Conservation (phyloP, 176 grass and related monocot species). For the Alopecurus myosuroides region DNA sequence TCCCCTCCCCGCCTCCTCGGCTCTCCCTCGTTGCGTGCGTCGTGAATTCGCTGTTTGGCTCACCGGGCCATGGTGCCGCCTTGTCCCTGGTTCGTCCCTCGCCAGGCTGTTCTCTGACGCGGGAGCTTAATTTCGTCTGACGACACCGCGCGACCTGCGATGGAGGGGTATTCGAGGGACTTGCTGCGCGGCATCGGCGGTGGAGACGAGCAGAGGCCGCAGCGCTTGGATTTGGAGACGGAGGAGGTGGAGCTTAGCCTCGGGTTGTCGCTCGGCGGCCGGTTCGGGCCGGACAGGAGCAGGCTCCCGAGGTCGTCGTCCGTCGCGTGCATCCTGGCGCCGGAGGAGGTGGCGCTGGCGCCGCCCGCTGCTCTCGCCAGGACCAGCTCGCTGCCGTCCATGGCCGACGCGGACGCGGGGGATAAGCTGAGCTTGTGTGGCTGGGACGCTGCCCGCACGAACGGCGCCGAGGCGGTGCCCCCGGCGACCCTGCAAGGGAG, state of each 20-base stretch:
- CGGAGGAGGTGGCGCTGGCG: conserved; percentile 10
- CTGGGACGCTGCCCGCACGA: not conserved
- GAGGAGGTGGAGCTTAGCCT: conserved; percentile 66
- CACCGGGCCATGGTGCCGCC: not conserved
- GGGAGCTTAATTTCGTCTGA: not conserved
- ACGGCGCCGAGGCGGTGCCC: not conserved
- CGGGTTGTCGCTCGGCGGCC: conserved; percentile 66
- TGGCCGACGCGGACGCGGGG: not conserved
- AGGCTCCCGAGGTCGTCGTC: conserved; percentile 53
- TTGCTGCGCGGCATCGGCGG: conserved; percentile 4
- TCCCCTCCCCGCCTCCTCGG: not conserved
- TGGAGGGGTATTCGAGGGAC: conserved; percentile 44
- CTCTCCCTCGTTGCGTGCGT: not conserved
- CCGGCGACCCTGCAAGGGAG: not conserved
- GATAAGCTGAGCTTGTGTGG: not conserved
- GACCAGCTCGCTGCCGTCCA: conserved; percentile 46
- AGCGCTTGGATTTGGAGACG: not conserved
- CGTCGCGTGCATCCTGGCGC: conserved; percentile 17
- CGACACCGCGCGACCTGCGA: not conserved
- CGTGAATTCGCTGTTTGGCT: not conserved
- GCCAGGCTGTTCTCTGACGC: conserved; percentile 13
- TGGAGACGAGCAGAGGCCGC: not conserved
- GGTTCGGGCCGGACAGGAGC: conserved; percentile 35
- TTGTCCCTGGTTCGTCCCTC: not conserved
- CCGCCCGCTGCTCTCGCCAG: conserved; percentile 13